These are phyloP conservation scores for Populus hybrid DNA, from an alignment of 441 rosid genomes.

Conservation along the genomic window DNA sequence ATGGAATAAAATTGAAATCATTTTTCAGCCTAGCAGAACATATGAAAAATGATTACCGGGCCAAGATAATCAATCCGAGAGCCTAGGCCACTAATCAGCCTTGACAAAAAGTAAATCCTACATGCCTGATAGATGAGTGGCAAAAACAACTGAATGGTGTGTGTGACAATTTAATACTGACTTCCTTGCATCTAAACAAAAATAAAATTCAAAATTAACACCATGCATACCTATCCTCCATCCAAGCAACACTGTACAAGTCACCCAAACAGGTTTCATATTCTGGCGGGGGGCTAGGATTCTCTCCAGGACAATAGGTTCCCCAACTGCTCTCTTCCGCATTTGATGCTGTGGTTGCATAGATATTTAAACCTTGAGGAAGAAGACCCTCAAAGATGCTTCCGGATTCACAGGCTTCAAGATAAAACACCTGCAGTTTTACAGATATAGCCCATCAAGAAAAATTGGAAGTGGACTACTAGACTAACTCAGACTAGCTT, in stretches of 20 bases:
- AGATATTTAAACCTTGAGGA: constrained; percentile 74
- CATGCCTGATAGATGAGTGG: background rate
- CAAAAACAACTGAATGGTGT: background rate
- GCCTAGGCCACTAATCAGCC: background rate
- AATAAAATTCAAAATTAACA: background rate
- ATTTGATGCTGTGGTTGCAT: constrained; percentile 92
- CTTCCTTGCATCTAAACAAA: background rate
- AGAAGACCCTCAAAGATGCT: constrained; percentile 96
- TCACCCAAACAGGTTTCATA: constrained; percentile 98
- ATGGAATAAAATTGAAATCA: background rate
- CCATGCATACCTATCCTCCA: constrained; percentile 83
- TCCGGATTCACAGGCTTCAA: constrained; percentile 98
- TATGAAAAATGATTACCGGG: background rate
- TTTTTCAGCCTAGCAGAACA: background rate
- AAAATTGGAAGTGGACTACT: background rate
- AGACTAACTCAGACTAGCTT: background rate
- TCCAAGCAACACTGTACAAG: constrained; percentile 94
- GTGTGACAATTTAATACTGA: background rate
- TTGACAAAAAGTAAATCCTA: background rate
- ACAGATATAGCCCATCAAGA: constrained; percentile 1
- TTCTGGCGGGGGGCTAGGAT: constrained; percentile 79
- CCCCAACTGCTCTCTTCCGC: constrained; percentile 95
- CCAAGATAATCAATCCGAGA: background rate
- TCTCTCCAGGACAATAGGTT: constrained; percentile 88
- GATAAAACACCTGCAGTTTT: constrained; percentile 75